Base-by-base conservation (phyloP, 176 grass and related monocot genomes). In the Elaeis guineensis region DNA sequence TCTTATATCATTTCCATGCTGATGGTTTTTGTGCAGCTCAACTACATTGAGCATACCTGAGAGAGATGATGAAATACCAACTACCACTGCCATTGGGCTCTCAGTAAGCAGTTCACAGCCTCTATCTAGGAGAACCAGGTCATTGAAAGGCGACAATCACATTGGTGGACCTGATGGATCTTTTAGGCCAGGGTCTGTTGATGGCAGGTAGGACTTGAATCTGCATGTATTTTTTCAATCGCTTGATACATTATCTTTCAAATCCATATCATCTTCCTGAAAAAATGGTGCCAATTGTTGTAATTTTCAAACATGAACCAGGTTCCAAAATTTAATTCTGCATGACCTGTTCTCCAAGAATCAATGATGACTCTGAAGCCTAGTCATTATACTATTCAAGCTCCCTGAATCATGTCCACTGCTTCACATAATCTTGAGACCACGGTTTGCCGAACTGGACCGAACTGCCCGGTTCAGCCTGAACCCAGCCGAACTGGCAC, bases 61-160 rank as follows among this genome's bases (percentile, higher is more conserved):
- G 52, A 68, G 12, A 52, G 83, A 54, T 69, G 87, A 88, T 70
- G 84, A 85, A 49, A 35, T 80, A 75, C 72, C 73, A 64, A 78
- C 70, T 65, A 74, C 72, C 73, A 67, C 70, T 63, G 71, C 71
- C 16, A 50, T 70, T 62, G 83, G 78, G 17, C 59, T 63, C 53
- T 77, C 84, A 73, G 52, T 78, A 77, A 86, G 72, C 72, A 73
- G 63, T 61, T 69, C 71, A 58, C 90, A 86, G 19, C 82, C 83
- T 77, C 54, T 83, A 59, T 89, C 92, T 48, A 85, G 87, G 81
- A 97, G 75, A 77, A 82, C 78, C 63, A 81, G 73, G 61, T 80
- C 75, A 76, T 72, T 91, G 58, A 97, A 82, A 85, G 78, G 69
- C 66, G 81, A 89, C 51, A 85, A 67, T 80, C 69, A 80, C 51